Conservation (phyloP, 108 stramenopile species). For the Stephanodiscus triporus region DNA sequence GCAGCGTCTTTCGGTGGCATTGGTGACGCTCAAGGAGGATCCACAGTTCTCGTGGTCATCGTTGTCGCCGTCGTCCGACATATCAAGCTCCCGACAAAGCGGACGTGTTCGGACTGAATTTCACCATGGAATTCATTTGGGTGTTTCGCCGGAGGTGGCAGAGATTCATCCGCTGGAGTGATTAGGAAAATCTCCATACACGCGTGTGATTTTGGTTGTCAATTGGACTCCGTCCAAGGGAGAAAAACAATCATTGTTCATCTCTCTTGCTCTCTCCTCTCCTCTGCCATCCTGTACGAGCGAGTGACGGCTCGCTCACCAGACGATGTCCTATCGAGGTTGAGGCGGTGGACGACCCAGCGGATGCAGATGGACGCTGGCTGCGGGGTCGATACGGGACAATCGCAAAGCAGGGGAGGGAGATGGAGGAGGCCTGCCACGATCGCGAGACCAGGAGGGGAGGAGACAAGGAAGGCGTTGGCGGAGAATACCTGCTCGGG, state of each 20-base stretch:
- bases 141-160: slow-evolving; percentile 36
- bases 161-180: slow-evolving; percentile 31
- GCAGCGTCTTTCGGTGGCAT: no score
- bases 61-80: no score
- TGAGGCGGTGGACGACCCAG: slow-evolving; percentile 71
- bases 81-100: not conserved
- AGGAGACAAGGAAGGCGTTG: slow-evolving; percentile 71
- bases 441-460: slow-evolving; percentile 52
- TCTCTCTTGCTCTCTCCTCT: no score
- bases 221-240: no score
- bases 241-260: no score
- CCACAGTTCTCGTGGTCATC: no score
- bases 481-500: no score
- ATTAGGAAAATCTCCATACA: no score
- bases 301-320: slow-evolving; percentile 55
- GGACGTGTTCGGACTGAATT: slow-evolving; percentile 12
- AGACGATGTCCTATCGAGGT: slow-evolving; percentile 67
- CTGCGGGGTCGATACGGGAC: no score
- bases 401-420: no score
- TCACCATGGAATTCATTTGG: slow-evolving; percentile 40
- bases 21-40: not conserved
- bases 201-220: no score
- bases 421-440: slow-evolving; percentile 62
- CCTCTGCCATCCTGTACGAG: slow-evolving; percentile 53
- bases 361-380: slow-evolving; percentile 71